Evolutionary conservation across 2,329 filamentous ascomycete species (phyloP).

Genomic region (Kalmusia sp.): DNA sequence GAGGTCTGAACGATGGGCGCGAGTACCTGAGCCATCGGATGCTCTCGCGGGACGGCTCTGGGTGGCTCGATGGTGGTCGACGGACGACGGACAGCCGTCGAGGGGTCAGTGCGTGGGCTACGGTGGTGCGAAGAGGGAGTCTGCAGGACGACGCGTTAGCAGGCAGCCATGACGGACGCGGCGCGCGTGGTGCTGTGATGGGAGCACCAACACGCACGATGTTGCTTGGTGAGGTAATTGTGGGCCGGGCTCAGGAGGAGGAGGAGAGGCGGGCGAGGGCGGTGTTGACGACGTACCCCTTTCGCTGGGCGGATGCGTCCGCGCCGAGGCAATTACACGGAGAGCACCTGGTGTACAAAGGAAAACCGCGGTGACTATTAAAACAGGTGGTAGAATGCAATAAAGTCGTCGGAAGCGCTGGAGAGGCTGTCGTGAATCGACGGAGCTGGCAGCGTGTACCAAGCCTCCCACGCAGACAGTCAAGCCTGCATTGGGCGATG

Average conservation of each 20-base stretch:
- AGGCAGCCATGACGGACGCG: constrained; percentile 10
- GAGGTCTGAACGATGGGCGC: constrained; percentile 55
- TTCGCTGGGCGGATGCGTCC: constrained; percentile 20
- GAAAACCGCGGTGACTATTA: constrained; percentile 42
- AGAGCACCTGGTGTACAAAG: constrained; percentile 37
- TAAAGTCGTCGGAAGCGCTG: constrained; percentile 33
- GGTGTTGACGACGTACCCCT: constrained; percentile 35
- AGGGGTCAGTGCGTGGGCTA: constrained; percentile 21
- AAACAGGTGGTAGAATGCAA: constrained; percentile 46
- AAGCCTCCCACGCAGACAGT: constrained; percentile 47
- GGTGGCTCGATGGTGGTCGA: constrained; percentile 28
- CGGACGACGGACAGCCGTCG: constrained; percentile 20
- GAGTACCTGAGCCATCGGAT: constrained; percentile 55
- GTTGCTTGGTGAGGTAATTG: constrained; percentile 23
- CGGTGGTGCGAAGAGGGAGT: constrained; percentile 24
- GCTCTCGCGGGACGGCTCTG: constrained; percentile 25
- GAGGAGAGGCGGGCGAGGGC: constrained; percentile 20
- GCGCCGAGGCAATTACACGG: constrained; percentile 25
- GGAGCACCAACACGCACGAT: constrained; percentile 12
- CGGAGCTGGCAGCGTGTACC: constrained; percentile 50
- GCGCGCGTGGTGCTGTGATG: constrained; percentile 11
- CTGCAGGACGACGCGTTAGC: constrained; percentile 29
- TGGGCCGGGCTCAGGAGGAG: constrained; percentile 27
- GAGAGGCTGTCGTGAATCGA: constrained; percentile 47
- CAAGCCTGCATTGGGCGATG: constrained; percentile 48